Evolutionary conservation across 1,284 basidiomycete genomes (phyloP).

Genomic region (Marasmius oreades): DNA sequence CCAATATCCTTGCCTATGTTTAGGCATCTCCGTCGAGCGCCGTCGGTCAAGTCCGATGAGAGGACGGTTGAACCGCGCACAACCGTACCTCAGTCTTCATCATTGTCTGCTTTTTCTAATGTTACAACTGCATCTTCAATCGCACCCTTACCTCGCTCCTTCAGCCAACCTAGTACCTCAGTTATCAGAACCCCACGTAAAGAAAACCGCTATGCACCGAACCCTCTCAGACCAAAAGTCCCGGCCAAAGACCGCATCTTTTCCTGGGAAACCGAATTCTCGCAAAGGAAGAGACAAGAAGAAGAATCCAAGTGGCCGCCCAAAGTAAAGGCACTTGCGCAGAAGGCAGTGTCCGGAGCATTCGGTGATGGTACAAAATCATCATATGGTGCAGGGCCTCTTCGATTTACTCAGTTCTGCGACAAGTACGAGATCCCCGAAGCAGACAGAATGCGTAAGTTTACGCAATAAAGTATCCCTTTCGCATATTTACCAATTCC

Average conservation of each 20-base stretch:
- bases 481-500: background rate
- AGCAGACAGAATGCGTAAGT: conserved; percentile 22
- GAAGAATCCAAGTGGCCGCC: background rate
- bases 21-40: too few species aligned
- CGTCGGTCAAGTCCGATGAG: too few species aligned
- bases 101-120: too few species aligned
- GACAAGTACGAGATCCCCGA: conserved; percentile 25
- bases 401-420: conserved; percentile 31
- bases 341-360: background rate
- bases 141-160: too few species aligned
- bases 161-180: too few species aligned
- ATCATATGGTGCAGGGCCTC: conserved; percentile 29
- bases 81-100: too few species aligned
- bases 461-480: background rate
- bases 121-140: background rate
- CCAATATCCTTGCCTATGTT: background rate
- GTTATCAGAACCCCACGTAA: too few species aligned
- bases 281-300: background rate
- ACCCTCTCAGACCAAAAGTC: too few species aligned
- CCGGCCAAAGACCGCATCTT: too few species aligned
- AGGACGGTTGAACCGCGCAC: too few species aligned
- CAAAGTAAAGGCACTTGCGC: background rate
- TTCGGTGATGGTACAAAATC: conserved; percentile 13
- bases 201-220: too few species aligned
- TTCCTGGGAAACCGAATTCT: too few species aligned